Base-by-base conservation (phyloP, 1,284 basidiomycete genomes). In the Peniophora sp. region DNA sequence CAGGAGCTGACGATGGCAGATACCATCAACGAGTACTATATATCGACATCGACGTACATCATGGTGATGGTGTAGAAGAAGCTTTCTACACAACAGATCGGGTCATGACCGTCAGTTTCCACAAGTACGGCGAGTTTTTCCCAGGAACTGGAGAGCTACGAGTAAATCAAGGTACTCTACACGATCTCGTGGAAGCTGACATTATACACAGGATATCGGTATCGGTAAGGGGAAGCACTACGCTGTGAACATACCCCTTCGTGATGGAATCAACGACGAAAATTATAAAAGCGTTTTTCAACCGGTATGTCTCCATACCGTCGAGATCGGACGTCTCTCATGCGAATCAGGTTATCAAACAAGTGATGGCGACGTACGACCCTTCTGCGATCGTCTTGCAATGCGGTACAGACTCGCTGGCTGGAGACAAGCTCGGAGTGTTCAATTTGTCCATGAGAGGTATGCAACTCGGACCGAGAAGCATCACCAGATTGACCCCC, bases 111-210 rank as follows among this genome's bases (percentile, higher is more conserved):
- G 87, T 87, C 64, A 94, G 90, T 59, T 97, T 99, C 70, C 97
- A 99, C 70, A 99, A 99, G 69, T 99, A 97, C 61, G 97, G 97
- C 46, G 97, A 99, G 67, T 99, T 92, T 68, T 99, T 99, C 72
- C 97, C 97, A 17, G 97, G 97, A 11, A 99, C 97, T 1, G 97
- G 97, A 27, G 96, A 97, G 68, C 73, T 99, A 41, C 77, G 95
- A 57, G 90, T 91, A 65, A 60, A 27, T 12, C 24, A 23, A 15
- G 24, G 12, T 48, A 17, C 39, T 24, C 43, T 3, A 17, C 8
- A 10, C 27, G 12, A 24, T n/a, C n/a, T n/a, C n/a, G n/a, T n/a
- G 12, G 12, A 47, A 20, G 27, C n/a, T 45, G 49, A 35, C 27
- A 24, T 32, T 18, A n/a, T 24, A 18, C 15, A 34, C 52, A 91